Evolutionary conservation across 331 rosid species (phyloP).

Genomic region (Saraca asoca): DNA sequence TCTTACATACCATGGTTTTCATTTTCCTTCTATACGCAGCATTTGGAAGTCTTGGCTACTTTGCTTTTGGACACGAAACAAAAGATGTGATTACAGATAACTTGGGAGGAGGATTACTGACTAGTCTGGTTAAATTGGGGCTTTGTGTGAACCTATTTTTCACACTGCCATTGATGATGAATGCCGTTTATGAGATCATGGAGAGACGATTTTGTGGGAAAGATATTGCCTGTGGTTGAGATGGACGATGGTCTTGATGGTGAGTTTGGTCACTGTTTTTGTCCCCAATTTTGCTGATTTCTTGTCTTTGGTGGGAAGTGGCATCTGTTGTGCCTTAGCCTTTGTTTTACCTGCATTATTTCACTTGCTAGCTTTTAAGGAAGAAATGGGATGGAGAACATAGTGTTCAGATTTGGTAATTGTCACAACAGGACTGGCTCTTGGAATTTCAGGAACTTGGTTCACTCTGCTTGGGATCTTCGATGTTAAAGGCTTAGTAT

Average conservation of each 20-base stretch:
- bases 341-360: constrained; percentile 76
- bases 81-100: constrained; percentile 74
- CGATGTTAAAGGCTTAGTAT: constrained; percentile 9
- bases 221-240: constrained; percentile 75
- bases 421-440: constrained; percentile 54
- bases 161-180: constrained; percentile 89
- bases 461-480: constrained; percentile 57
- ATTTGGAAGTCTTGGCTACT: constrained; percentile 74
- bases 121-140: constrained; percentile 68
- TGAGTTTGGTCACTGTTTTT: constrained; percentile 62
- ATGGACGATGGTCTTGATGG: constrained; percentile 60
- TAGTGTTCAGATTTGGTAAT: constrained; percentile 52
- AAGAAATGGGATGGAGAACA: constrained; percentile 57
- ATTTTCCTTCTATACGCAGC: constrained; percentile 57
- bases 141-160: constrained; percentile 74
- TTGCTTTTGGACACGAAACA: constrained; percentile 78
- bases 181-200: constrained; percentile 79
- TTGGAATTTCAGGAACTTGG: constrained; percentile 75
- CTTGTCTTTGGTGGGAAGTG: constrained; percentile 80
- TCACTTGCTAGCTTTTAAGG: constrained; percentile 62
- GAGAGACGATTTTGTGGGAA: constrained; percentile 68
- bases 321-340: constrained; percentile 67
- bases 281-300: constrained; percentile 89
- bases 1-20: constrained; percentile 56
- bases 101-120: constrained; percentile 57